These are phyloP conservation scores for Candida suzukii DNA, from an alignment of 805 yeast species.

Conservation along the genomic window DNA sequence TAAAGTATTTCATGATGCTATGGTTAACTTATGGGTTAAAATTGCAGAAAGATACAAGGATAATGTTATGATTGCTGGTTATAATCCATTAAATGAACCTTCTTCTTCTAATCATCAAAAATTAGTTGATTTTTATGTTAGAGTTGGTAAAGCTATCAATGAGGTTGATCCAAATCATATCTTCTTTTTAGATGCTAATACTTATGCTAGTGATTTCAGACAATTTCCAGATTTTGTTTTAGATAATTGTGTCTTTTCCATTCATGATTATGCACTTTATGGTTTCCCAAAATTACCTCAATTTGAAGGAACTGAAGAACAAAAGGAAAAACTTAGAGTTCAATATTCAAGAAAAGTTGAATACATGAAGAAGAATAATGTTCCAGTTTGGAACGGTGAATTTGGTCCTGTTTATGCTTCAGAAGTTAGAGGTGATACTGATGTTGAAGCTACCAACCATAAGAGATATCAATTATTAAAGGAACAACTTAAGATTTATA, in stretches of 20 bases:
- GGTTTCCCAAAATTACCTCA: constrained; percentile 36
- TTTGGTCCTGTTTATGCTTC: constrained; percentile 46
- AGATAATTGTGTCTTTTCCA: constrained; percentile 41
- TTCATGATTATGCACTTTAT: constrained; percentile 38
- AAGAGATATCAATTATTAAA: constrained; percentile 35
- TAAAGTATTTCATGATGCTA: constrained; percentile 39
- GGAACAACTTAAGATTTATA: constrained; percentile 39
- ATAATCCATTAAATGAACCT: constrained; percentile 48
- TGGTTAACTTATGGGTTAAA: constrained; percentile 37
- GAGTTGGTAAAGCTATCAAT: constrained; percentile 33
- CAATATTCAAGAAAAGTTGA: constrained; percentile 38
- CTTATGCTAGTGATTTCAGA: constrained; percentile 43
- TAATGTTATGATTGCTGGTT: constrained; percentile 47
- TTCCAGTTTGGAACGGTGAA: constrained; percentile 50
- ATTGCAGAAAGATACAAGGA: constrained; percentile 39
- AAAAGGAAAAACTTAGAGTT: constrained; percentile 27
- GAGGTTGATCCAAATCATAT: constrained; percentile 41
- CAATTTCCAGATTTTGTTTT: constrained; percentile 33
- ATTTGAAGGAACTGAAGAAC: constrained; percentile 29
- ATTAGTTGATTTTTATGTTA: constrained; percentile 31
- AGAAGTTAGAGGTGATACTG: constrained; percentile 32
- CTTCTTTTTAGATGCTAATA: constrained; percentile 42
- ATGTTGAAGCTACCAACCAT: constrained; percentile 30
- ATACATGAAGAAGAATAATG: constrained; percentile 30
- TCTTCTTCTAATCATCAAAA: constrained; percentile 36